Base-by-base conservation (phyloP, 1,284 basidiomycete genomes). In the Fistulina hepatica region DNA sequence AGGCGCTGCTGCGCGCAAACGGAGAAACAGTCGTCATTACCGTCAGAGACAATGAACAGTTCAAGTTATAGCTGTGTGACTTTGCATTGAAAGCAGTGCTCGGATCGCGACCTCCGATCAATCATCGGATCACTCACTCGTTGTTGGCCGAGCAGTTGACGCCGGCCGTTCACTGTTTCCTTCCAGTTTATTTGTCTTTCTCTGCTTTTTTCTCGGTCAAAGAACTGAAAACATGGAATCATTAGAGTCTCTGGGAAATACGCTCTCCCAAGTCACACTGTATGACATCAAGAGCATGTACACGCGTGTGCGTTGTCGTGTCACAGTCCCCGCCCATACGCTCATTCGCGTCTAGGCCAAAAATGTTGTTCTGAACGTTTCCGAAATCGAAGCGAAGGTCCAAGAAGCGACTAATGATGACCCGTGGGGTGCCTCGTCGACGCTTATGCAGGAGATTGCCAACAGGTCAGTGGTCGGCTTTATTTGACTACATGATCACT, bases 381-480 rank as follows among this genome's bases (percentile, higher is more conserved):
- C 83, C 48, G 94, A 97, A 64, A 95, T 91, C 76, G 95, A 99
- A 61, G 88, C 82, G 12, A 97, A 97, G 63, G 94, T 99, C 21
- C 71, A 79, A 50, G 95, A 98, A 48, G 94, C 95, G 3, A 98
- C 95, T 6, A 98, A 97, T 52, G 92, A 97, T 54, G 95, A 99
- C 48, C 81, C 94, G 40, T 99, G 94, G 94, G 94, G 95, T 19
- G 94, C 95, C 45, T 93, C 88, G 54, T 97, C 94, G 37, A 95
- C 93, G 15, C 65, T 97, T 56, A 98, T 98, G 94, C 88, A 93
- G 58, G 93, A 98, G 55, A 98, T 98, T 52, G 92, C 94, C 5
- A 81, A 85, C 70, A 89, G 86, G 90, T 92, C 50, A 50, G 81
- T 69, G 8, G 13, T 48, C 30, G 58, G 4, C 28, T 52, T 21